Percentiles rank a stretch among this genome's conserved stretches.
phyloP scores from a whole-genome alignment of 106 monocot genomes.

The Apostasia shenzhenica region DNA sequence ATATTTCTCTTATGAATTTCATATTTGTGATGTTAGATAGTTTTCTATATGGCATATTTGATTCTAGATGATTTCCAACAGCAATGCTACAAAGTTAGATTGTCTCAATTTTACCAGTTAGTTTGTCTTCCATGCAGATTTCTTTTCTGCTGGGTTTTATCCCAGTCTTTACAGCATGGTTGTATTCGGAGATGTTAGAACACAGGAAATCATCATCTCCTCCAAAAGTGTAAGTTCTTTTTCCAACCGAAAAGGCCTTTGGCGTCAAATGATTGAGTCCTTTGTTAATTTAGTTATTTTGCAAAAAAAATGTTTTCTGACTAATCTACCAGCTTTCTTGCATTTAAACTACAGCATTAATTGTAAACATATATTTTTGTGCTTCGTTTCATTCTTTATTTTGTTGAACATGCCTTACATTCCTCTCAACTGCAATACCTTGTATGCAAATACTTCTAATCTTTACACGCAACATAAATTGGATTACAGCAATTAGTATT shows the following conservation, averaged over 20 bases:
- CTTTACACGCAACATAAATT: no score
- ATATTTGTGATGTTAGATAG: neutral
- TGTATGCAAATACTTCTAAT: no score
- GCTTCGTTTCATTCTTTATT: neutral
- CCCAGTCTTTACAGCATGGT: conserved; percentile 30
- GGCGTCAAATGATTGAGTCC: no score
- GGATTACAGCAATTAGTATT: no score
- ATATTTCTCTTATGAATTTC: neutral
- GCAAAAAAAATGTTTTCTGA: no score
- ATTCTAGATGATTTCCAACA: neutral
- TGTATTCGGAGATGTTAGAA: conserved; percentile 37
- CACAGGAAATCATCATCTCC: conserved; percentile 21
- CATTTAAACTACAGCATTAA: no score
- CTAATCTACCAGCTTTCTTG: no score
- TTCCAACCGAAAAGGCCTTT: neutral
- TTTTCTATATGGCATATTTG: neutral
- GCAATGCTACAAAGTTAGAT: no score
- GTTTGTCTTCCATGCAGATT: conserved; percentile 25
- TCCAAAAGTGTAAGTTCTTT: conserved; percentile 32
- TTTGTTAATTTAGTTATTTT: no score
- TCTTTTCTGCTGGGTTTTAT: conserved; percentile 39
- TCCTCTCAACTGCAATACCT: no score
- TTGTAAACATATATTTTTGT: neutral
- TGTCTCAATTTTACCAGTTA: neutral
- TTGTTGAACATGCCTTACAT: neutral